Base-by-base conservation (phyloP, 805 yeast genomes). In the Priceomyces medius region DNA sequence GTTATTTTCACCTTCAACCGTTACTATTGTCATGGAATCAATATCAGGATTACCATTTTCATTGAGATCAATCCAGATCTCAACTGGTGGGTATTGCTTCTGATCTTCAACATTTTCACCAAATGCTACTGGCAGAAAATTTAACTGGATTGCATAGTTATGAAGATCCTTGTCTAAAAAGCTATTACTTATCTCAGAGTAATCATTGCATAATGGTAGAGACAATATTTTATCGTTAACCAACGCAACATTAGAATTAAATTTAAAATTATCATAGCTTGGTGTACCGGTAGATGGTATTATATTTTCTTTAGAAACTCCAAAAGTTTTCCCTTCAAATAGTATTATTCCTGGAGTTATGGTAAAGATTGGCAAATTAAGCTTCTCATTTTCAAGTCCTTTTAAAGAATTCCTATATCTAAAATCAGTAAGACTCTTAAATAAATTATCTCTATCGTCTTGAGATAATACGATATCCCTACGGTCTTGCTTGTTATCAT, bases 61-160 rank as follows among this genome's bases (percentile, higher is more conserved):
- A 41, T 57, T 64, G 36, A 76, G 55, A 36, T 70, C 76, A 26
- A 73, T 59, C 81, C 83, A 79, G 35, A 80, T 61, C 50, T 80
- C 85, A 5, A 80, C 57, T 1, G 83, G 80, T 2, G 85, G 83
- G 35, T 65, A 67, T 31, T 62, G 52, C 37, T 59, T 51, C 40
- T 59, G 55, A 6, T 53, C 50, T 12, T 41, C 24, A 10, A 44
- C 39, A n/a, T 46, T 47, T 27, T 53, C 42, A 45, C 52, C 45
- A 51, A 63, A 59, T 28, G 79, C 71, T 4, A 73, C 61, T 1
- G 81, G 81, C 7, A 68, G 51, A 39, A 76, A 71, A 48, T 67
- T 69, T 43, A 77, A 44, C 50, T 77, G 80, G 10, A 72, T 61
- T 27, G 59, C 53, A 47, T 73, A 69, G 34, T 59, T 63, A 31